A percentile compares a stretch with the other conserved stretches of the same genome.
These are phyloP conservation scores for Erythrobasidium yunnanense DNA, from an alignment of 768 basidiomycete species.

Conservation along the genomic window DNA sequence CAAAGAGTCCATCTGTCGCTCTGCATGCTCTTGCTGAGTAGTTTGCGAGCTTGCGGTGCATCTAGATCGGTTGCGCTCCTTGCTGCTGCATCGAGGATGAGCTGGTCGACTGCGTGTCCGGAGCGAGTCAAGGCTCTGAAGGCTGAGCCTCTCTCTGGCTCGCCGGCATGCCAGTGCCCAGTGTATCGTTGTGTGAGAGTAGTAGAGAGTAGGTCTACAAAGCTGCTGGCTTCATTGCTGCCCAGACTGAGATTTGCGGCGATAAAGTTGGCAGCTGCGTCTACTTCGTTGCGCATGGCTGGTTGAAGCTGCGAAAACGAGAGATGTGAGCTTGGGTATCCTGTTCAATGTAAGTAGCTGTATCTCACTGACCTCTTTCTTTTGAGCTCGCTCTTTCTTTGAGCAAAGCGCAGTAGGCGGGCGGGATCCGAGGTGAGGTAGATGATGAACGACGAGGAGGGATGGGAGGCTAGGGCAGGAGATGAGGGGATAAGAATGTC, in stretches of 20 bases:
- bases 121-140: slow-evolving; percentile 31
- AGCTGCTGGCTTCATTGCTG: too few relatives aligned
- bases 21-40: neutral
- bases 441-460: neutral
- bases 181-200: too few relatives aligned
- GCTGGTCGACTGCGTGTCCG: neutral
- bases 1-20: slow-evolving; percentile 36
- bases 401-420: too few relatives aligned
- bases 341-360: too few relatives aligned
- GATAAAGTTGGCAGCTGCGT: too few relatives aligned
- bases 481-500: too few relatives aligned
- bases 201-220: slow-evolving; percentile 17
- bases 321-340: too few relatives aligned
- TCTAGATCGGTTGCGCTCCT: too few relatives aligned
- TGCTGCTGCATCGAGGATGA: neutral
- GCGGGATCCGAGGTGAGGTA: neutral
- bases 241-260: too few relatives aligned
- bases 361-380: too few relatives aligned
- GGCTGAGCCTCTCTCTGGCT: slow-evolving; percentile 36
- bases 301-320: slow-evolving; percentile 4
- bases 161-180: slow-evolving; percentile 34
- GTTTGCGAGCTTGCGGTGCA: neutral
- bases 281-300: neutral
- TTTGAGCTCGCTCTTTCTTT: too few relatives aligned
- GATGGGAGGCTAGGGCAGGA: neutral